Evolutionary conservation across 345 rosid genomes (phyloP), one percentile per base, ranked within the genome.

Genomic region (Euphorbia tirucalli): DNA sequence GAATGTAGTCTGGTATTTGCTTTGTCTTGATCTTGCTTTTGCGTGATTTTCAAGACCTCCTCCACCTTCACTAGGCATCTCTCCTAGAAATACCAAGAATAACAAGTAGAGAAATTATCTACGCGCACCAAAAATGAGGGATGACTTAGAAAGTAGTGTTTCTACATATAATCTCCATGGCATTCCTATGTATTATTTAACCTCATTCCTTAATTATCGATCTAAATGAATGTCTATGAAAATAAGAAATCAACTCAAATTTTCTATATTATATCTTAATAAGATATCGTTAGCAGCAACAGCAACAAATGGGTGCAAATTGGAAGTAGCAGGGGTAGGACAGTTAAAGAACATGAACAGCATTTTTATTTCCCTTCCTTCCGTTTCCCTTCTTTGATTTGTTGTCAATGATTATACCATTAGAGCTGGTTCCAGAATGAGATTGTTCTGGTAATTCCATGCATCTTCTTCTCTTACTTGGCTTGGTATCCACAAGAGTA

Each of bases 11-110:
- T 76, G 35, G 86, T 88, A 49, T 76, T 52, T 63, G 82, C 85
- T 83, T 80, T 92, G 74, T 89, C 94, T 80, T 92, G 87, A 65
- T 89, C 93, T 82, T 95, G 97, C 86, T 82, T 87, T 76, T 82
- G 82, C 81, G 89, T 95, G 71, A 95, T 80, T 66, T 80, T 83
- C 30, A 90, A 88, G 65, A 89, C 73, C 64, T 85, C 80, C 77
- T 88, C 87, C 55, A 89, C 88, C 82, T 83, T 92, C 60, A 60
- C 75, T 31, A 86, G 72, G 75, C 80, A 85, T 60, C 73, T 44
- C 31, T 80, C 87, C 96, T 92, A 77, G 65, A 72, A 65, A 69
- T 55, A 31, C 68, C 70, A 73, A 67, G 59, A 41, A 41, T 16
- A 37, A 48, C 35, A 65, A 57, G 28, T 27, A 21, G 19, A 13